Percentiles rank a stretch among this genome's conserved stretches.
Evolutionary conservation across 768 basidiomycete genomes (phyloP).

Genomic region (Lentinula boryana): DNA sequence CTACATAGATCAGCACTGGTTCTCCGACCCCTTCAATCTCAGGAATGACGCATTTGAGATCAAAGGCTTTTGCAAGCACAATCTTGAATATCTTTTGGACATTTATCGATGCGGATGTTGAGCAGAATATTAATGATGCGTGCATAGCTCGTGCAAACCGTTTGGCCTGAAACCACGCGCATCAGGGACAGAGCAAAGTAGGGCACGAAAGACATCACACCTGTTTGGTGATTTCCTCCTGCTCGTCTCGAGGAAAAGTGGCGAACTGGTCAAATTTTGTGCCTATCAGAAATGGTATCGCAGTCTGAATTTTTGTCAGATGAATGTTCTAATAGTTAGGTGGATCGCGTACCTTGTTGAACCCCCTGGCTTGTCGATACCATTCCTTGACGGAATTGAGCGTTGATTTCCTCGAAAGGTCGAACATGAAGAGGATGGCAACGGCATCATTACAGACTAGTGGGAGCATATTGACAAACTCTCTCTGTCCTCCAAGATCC

Average conservation of each 20-base stretch:
- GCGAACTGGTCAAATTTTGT: constrained; percentile 98
- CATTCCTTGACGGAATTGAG: constrained; percentile 99
- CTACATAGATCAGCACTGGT: constrained; percentile 91
- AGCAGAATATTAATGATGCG: constrained; percentile 98
- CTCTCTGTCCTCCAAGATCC: constrained; percentile 95
- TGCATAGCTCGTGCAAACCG: constrained; percentile 99
- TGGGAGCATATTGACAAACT: constrained; percentile 99
- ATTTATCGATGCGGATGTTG: constrained; percentile 97
- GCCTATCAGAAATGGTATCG: constrained; percentile 97
- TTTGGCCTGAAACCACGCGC: constrained; percentile 62
- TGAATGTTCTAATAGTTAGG: not conserved
- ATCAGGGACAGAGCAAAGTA: not conserved
- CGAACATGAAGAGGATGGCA: constrained; percentile 99
- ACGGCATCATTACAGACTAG: constrained; percentile 99
- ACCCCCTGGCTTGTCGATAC: constrained; percentile 98
- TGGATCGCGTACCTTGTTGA: constrained; percentile 78
- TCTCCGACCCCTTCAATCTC: constrained; percentile 97
- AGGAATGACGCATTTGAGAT: constrained; percentile 97
- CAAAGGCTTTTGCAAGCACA: constrained; percentile 94
- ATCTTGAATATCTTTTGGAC: constrained; percentile 99
- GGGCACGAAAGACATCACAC: constrained; percentile 28
- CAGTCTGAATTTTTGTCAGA: constrained; percentile 53
- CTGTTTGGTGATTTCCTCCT: constrained; percentile 99
- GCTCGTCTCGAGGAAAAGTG: constrained; percentile 93
- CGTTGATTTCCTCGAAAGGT: constrained; percentile 94